These are phyloP conservation scores for Sanghuangporus sanghuang DNA, from an alignment of 1,284 basidiomycete genomes.

Conservation along the genomic window DNA sequence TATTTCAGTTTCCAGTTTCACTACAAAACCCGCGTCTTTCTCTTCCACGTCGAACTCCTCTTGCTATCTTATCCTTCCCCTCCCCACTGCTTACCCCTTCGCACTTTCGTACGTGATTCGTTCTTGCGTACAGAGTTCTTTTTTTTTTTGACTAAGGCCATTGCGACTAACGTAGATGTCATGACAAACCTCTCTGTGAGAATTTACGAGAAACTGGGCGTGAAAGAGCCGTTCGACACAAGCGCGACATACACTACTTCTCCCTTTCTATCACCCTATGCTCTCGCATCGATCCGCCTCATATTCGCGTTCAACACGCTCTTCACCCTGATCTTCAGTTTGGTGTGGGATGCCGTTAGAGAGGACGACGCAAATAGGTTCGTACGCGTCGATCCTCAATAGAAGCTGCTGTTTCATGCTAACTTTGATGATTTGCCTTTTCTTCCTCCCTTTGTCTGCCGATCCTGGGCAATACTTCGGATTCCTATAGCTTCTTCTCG, in stretches of 20 bases:
- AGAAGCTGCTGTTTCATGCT: not conserved
- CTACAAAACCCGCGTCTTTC: not conserved
- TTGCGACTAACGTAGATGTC: not conserved
- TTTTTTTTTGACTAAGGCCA: not conserved
- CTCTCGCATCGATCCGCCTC: slow-evolving; percentile 44
- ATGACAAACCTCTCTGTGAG: not conserved
- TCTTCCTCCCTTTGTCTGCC: not conserved
- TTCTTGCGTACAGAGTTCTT: not conserved
- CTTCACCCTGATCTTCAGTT: slow-evolving; percentile 37
- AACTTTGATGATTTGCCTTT: not conserved
- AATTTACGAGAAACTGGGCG: slow-evolving; percentile 21
- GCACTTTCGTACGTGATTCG: not conserved
- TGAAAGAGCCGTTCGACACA: slow-evolving; percentile 46
- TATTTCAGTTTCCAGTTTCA: too few relatives aligned
- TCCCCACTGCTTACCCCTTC: too few relatives aligned
- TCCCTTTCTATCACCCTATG: slow-evolving; percentile 41
- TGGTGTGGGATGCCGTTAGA: slow-evolving; percentile 35
- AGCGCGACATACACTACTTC: slow-evolving; percentile 52
- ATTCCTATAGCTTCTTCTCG: slow-evolving; percentile 44
- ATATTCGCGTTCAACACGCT: slow-evolving; percentile 51
- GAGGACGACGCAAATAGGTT: slow-evolving; percentile 23
- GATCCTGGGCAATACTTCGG: not conserved
- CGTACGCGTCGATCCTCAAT: slow-evolving; percentile 17
- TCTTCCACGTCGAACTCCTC: not conserved
- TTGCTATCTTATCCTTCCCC: not conserved